Evolutionary conservation across 768 basidiomycete species (phyloP), one percentile per base, ranked within the genome.

Genomic region (Russula sp.): DNA sequence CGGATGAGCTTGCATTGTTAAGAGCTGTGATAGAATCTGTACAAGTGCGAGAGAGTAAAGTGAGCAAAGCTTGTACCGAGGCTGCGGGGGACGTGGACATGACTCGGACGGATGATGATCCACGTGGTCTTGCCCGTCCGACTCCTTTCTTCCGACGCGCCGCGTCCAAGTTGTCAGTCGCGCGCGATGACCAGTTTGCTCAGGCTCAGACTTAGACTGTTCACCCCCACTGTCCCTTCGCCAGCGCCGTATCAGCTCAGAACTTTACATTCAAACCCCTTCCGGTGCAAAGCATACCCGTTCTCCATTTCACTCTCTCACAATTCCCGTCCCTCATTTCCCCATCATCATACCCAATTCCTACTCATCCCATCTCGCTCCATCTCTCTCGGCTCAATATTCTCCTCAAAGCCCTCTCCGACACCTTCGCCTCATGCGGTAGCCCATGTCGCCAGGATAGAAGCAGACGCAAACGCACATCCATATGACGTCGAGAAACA

Each of bases 381-480:
- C 37, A 59, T 65, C 55, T 66, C 59, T 18, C 31, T 61, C 6
- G 55, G 63, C 44, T 61, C 61, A 14, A 62, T 61, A 39, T 63
- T 63, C 39, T 57, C 60, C 0, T 58, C 58, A 55, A 60, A 48
- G 35, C 52, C 58, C 13, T 50, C 68, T 55, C 63, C 63, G 1
- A 54, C 59, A 16, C 86, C 88, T 0, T 79, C 86, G 0, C 87
- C 88, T 3, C 77, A 80, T 32, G 79, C 86, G 31, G 84, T 89
- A 10, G 87, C 85, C 7, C 79, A 83, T 49, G 85, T 91, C 34
- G 82, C 87, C n/a, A 77, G 82, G 14, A 79, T 89, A 55, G 91
- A 94, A 69, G 86, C 85, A 5, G 88, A 86, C 48, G 91, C 87
- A 14, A 88, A 94, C 66, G 82, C 85, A 6, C 76, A 84, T 65